A percentile compares a stretch with the other conserved stretches of the same genome.
Evolutionary conservation across 352 stramenopile genomes (phyloP).

Genomic region (Phytophthora colocasiae): DNA sequence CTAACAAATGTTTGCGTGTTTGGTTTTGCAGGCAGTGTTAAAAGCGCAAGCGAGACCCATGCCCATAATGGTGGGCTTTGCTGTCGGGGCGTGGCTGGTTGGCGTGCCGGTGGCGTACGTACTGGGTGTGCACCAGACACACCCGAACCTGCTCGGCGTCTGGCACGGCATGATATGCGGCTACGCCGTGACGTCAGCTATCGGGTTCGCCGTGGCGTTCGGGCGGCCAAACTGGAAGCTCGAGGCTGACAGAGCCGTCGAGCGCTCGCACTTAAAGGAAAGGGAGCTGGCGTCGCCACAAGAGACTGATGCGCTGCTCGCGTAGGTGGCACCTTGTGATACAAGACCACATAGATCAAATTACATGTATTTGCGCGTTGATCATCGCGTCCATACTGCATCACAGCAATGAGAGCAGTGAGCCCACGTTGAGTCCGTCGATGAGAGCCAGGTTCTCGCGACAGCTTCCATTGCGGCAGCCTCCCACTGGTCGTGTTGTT

Average conservation of each 20-base stretch:
- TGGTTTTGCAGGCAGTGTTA: constrained; percentile 57
- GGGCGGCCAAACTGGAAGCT: constrained; percentile 67
- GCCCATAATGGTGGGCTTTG: constrained; percentile 67
- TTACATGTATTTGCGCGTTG: too few species aligned
- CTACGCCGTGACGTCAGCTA: constrained; percentile 77
- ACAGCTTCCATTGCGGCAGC: constrained; percentile 2
- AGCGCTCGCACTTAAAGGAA: constrained; percentile 56
- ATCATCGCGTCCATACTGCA: too few species aligned
- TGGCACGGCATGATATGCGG: constrained; percentile 73
- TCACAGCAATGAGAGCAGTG: too few species aligned
- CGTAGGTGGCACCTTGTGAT: constrained; percentile 10
- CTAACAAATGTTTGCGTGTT: constrained; percentile 1
- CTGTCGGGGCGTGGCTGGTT: constrained; percentile 73
- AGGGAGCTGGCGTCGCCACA: constrained; percentile 30
- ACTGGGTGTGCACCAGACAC: constrained; percentile 51
- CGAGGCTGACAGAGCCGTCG: constrained; percentile 57
- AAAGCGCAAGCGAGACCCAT: constrained; percentile 64
- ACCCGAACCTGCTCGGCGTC: constrained; percentile 62
- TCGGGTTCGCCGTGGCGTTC: constrained; percentile 71
- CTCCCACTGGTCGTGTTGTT: constrained; percentile 3
- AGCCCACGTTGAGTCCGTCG: too few species aligned
- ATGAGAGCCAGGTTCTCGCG: not conserved
- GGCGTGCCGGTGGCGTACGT: constrained; percentile 78
- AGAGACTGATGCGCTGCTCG: constrained; percentile 39
- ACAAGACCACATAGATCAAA: constrained; percentile 8